A percentile compares a stretch with the other conserved stretches of the same genome.
Evolutionary conservation across 2,329 filamentous ascomycete genomes (phyloP).

Genomic region (Fusarium sulawesiense): DNA sequence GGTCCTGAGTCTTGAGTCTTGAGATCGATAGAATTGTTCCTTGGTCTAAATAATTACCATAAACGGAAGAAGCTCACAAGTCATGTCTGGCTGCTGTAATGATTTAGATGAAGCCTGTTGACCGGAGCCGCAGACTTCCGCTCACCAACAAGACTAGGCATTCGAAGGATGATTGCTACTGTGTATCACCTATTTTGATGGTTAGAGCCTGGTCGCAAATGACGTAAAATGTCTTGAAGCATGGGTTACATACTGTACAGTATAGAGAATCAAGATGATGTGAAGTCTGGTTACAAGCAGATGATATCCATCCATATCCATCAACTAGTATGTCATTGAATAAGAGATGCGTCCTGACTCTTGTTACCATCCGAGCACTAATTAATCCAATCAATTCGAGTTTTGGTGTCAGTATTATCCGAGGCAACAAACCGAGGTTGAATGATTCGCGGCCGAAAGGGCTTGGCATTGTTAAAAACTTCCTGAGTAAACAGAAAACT

Average conservation of each 20-base stretch:
- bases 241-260: background rate
- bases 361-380: background rate
- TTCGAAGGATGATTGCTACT: background rate
- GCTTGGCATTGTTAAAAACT: slow-evolving; percentile 11
- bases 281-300: background rate
- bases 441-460: slow-evolving; percentile 2
- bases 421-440: slow-evolving; percentile 12
- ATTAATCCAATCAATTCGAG: background rate
- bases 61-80: background rate
- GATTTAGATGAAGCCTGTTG: background rate
- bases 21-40: background rate
- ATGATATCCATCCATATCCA: background rate
- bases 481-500: slow-evolving; percentile 3
- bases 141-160: background rate
- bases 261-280: background rate
- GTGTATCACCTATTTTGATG: background rate
- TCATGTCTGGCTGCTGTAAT: background rate
- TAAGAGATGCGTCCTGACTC: background rate
- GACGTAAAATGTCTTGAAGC: background rate
- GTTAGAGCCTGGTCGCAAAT: background rate
- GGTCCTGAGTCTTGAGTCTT: background rate
- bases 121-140: background rate
- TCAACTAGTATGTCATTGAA: background rate
- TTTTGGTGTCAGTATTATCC: background rate
- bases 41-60: background rate